Percentiles rank a stretch among this genome's conserved stretches.
phyloP scores from a whole-genome alignment of 495 filamentous ascomycete species.

The Lasiosphaeria ovina region DNA sequence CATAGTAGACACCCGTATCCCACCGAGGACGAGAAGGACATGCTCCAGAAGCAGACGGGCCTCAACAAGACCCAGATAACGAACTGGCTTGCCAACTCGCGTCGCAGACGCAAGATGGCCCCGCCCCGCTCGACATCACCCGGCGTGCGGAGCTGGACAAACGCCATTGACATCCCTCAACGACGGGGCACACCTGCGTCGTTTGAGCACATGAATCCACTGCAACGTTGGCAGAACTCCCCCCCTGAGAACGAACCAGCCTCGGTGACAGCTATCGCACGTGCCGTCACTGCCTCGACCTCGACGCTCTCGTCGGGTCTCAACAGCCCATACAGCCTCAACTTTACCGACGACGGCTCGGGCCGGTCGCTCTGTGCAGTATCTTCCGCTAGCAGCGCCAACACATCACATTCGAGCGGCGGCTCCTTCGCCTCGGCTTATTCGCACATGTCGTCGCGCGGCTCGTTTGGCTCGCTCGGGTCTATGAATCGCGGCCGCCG shows the following conservation, averaged over 20 bases:
- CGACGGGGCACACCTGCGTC: conserved; percentile 46
- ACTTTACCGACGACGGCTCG: conserved; percentile 63
- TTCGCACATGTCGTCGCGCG: conserved; percentile 65
- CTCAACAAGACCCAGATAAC: conserved; percentile 73
- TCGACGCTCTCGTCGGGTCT: conserved; percentile 52
- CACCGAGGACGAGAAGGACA: conserved; percentile 74
- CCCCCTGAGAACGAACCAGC: conserved; percentile 87
- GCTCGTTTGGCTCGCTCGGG: conserved; percentile 66
- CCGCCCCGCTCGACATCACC: conserved; percentile 57
- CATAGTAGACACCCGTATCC: conserved; percentile 79
- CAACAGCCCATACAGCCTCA: conserved; percentile 52
- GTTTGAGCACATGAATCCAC: conserved; percentile 68
- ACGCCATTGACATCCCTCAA: conserved; percentile 66
- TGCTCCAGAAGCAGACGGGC: conserved; percentile 67
- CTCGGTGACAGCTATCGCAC: conserved; percentile 72
- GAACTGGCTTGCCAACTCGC: conserved; percentile 86
- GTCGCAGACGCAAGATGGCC: conserved; percentile 68
- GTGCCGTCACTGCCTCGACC: conserved; percentile 62
- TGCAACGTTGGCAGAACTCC: conserved; percentile 83
- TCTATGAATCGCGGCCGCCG: conserved; percentile 60
- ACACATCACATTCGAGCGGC: conserved; percentile 66
- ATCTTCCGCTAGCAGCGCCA: conserved; percentile 70
- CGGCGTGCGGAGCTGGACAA: conserved; percentile 50
- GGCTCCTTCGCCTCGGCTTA: conserved; percentile 71
- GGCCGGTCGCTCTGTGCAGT: conserved; percentile 65